A percentile compares a stretch with the other conserved stretches of the same genome.
These are phyloP conservation scores for Inga oerstediana DNA, from an alignment of 306 rosid genomes.

Conservation along the genomic window DNA sequence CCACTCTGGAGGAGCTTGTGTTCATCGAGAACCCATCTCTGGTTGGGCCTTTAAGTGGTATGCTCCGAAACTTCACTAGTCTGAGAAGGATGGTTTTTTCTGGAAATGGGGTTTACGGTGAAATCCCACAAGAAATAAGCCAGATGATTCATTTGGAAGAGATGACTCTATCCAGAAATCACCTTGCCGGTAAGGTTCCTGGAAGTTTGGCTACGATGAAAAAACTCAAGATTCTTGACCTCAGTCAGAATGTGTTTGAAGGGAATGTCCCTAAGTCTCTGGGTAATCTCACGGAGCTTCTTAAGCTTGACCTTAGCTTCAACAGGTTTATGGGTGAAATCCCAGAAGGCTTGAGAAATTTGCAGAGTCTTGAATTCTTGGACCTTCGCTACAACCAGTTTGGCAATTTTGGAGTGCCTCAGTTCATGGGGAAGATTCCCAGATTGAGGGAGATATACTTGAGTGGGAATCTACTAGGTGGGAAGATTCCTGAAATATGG, in stretches of 20 bases:
- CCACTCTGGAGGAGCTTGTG: slow-evolving; percentile 64
- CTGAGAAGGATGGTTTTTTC: slow-evolving; percentile 55
- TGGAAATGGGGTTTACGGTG: slow-evolving; percentile 64
- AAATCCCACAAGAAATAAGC: slow-evolving; percentile 34
- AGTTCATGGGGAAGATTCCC: slow-evolving; percentile 52
- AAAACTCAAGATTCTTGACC: slow-evolving; percentile 64
- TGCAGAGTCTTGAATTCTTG: slow-evolving; percentile 53
- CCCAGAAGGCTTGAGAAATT: slow-evolving; percentile 50
- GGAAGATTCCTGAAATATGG: slow-evolving; percentile 80
- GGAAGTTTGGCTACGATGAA: slow-evolving; percentile 36
- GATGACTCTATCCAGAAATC: slow-evolving; percentile 63
- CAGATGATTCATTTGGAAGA: slow-evolving; percentile 55
- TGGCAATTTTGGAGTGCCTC: slow-evolving; percentile 65
- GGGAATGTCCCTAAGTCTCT: slow-evolving; percentile 47
- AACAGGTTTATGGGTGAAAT: slow-evolving; percentile 56
- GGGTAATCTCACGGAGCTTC: slow-evolving; percentile 54
- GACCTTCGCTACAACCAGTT: slow-evolving; percentile 76
- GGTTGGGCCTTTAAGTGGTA: slow-evolving; percentile 31
- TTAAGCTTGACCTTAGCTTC: slow-evolving; percentile 72
- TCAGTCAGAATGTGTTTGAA: slow-evolving; percentile 50
- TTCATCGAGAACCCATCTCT: slow-evolving; percentile 71
- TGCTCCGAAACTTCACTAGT: slow-evolving; percentile 53
- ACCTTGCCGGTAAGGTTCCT: slow-evolving; percentile 53
- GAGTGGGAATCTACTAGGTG: slow-evolving; percentile 75
- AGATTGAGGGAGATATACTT: slow-evolving; percentile 62